Conservation (phyloP, 106 monocot genomes). For the Ottelia alismoides region DNA sequence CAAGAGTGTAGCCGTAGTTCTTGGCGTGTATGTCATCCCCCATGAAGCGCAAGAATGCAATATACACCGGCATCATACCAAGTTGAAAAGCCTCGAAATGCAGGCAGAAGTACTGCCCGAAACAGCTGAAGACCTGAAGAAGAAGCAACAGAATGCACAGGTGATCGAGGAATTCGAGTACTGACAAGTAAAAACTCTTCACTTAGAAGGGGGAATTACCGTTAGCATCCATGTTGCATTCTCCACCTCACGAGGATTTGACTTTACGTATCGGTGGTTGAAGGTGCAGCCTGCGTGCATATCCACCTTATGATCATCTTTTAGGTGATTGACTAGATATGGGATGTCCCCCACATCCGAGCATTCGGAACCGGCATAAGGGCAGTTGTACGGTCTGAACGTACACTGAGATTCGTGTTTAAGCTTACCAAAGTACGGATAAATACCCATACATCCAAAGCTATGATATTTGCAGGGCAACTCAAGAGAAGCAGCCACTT, state of each 20-base stretch:
- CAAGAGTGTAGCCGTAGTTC: constrained; percentile 14
- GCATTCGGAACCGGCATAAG: constrained; percentile 27
- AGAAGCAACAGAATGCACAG: too few species aligned
- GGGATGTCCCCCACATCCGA: constrained; percentile 14
- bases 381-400: constrained; percentile 22
- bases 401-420: constrained; percentile 19
- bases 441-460: constrained; percentile 21
- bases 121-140: constrained; percentile 9
- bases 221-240: constrained; percentile 28
- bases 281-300: constrained; percentile 21
- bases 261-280: constrained; percentile 23
- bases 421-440: constrained; percentile 20
- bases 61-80: constrained; percentile 4
- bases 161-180: too few species aligned
- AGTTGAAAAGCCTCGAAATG: constrained; percentile 12
- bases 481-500: constrained; percentile 18
- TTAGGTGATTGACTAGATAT: constrained; percentile 14
- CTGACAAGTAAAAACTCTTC: background rate
- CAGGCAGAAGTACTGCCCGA: constrained; percentile 11
- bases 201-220: constrained; percentile 2
- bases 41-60: constrained; percentile 11
- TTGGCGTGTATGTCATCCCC: constrained; percentile 9
- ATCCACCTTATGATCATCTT: constrained; percentile 24
- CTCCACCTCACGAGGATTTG: constrained; percentile 21
- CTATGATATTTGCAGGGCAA: constrained; percentile 17